Base-by-base conservation (phyloP, 2,329 filamentous ascomycete genomes). In the Emmonsiellopsis sp. region DNA sequence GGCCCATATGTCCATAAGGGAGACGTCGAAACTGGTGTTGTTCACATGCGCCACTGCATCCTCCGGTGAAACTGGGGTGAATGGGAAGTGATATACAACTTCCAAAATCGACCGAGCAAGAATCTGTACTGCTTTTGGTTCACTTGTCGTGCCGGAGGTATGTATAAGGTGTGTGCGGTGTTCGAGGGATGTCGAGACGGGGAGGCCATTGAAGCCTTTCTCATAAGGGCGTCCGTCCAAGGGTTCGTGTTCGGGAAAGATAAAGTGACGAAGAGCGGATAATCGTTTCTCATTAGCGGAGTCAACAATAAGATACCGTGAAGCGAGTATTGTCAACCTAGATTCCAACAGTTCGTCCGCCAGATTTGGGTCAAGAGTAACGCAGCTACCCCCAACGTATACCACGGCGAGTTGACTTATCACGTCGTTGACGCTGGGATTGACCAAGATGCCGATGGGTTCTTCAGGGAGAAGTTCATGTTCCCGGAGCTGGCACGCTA, bases 1-100 rank as follows among this genome's bases (percentile, higher is more conserved):
- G 5, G 44, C 57, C 62, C 62, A 64, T 9, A 64, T 57, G 11
- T 64, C 61, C 33, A 63, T 61, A 11, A 64, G 51, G 3, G 61
- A 55, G 2, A 64, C 56, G 42, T 64, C 62, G 42, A 64, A 64
- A n/a, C 60, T 58, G 37, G 56, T 55, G 36, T 57, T 63, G 40
- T 62, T 62, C 17, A 56, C 51, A 44, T 62, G 57, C 2, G 55
- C 60, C 5, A 64, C 58, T 0, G 45, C 40, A 46, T 63, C 59
- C 1, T 42, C 43, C 2, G 36, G 14, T 3, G 17, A 11, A 8
- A 63, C 42, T 5, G 58, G 56, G 13, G 57, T 53, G 37, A 60
- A 55, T 0, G 61, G 58, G 6, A 59, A 55, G 27, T 60, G 53
- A n/a, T 40, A 55, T 1, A 56, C 60, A 13, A 64, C 53, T 13